phyloP scores from a whole-genome alignment of 1,139 yeast species.

The Pichia norvegensis region DNA sequence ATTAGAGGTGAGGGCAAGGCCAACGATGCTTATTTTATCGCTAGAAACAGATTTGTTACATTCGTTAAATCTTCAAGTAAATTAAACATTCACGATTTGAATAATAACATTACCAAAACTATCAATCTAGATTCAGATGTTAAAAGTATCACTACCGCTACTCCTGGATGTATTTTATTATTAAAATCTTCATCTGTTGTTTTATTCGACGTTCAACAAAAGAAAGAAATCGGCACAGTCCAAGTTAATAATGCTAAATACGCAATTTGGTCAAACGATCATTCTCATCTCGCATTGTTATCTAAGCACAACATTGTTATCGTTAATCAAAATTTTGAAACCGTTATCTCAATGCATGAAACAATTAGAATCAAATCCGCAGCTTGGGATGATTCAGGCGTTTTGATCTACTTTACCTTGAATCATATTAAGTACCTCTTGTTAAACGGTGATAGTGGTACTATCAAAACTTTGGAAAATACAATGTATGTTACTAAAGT shows the following conservation, averaged over 20 bases:
- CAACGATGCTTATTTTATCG: constrained; percentile 79
- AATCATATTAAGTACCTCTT: constrained; percentile 93
- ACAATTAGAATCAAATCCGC: constrained; percentile 96
- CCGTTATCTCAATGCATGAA: constrained; percentile 84
- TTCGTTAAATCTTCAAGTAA: constrained; percentile 57
- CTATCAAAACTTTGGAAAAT: constrained; percentile 83
- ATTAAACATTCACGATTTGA: constrained; percentile 77
- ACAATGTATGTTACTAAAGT: constrained; percentile 81
- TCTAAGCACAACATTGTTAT: constrained; percentile 91
- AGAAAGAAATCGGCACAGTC: constrained; percentile 64
- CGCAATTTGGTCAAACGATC: constrained; percentile 83
- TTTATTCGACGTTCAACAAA: constrained; percentile 88
- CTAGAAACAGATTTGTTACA: constrained; percentile 89
- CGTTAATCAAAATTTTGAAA: constrained; percentile 70
- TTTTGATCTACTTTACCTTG: constrained; percentile 84
- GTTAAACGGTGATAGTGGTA: constrained; percentile 91
- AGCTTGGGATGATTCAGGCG: constrained; percentile 95
- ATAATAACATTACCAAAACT: constrained; percentile 72
- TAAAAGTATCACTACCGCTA: constrained; percentile 67
- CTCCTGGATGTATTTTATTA: constrained; percentile 77
- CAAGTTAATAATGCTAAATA: constrained; percentile 78
- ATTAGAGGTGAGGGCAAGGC: constrained; percentile 76
- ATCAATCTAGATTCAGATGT: constrained; percentile 68
- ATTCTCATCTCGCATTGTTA: constrained; percentile 78
- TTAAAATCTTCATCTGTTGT: constrained; percentile 67